Base-by-base conservation (phyloP, 148 eudicot species). In the Rhododendron kiyosumense region DNA sequence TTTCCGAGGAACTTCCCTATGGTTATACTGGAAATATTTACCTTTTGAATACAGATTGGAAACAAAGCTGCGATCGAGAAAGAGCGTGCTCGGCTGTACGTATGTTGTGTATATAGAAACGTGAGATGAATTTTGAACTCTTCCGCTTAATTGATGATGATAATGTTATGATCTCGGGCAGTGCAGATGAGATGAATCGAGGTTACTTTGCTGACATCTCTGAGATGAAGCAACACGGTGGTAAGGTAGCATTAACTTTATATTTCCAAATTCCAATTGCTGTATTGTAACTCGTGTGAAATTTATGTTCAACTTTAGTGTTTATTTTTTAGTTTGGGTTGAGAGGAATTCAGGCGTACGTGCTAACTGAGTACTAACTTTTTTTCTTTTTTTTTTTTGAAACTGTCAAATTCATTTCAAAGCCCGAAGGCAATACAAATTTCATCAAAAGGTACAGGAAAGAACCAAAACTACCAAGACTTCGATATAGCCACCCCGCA, bases 151-250 rank as follows among this genome's bases (percentile, higher is more conserved):
- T 84, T 86, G 74, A 34, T 86, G 74, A 28, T 83, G 71, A 32
- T 85, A 67, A 15, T 86, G 89, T 86, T 36, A 87, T 65, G 71
- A 11, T 92, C 85, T 93, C 92, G 94, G 95, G 91, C 99, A 97
- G 99, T 97, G 83, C 88, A 87, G 99, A 97, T 94, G 99, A 97
- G 93, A 90, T 97, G 96, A 97, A 91, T 88, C 88, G 99, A 65
- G 98, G 99, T 30, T 94, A 94, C 88, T 97, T 95, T 88, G 98
- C 98, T 84, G 99, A 97, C 85, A 94, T 97, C 86, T 73, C 92
- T 75, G 99, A 97, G 86, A 91, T 97, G 81, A 93, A 93, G 83
- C 67, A 94, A 86, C 98, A 97, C 84, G 94, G 96, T 41, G 99
- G 99, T 84, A 97, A 97, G 98, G 99, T 95, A 86, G 48, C 52